Evolutionary conservation across 306 rosid genomes (phyloP).

Genomic region (Trifolium dubium): DNA sequence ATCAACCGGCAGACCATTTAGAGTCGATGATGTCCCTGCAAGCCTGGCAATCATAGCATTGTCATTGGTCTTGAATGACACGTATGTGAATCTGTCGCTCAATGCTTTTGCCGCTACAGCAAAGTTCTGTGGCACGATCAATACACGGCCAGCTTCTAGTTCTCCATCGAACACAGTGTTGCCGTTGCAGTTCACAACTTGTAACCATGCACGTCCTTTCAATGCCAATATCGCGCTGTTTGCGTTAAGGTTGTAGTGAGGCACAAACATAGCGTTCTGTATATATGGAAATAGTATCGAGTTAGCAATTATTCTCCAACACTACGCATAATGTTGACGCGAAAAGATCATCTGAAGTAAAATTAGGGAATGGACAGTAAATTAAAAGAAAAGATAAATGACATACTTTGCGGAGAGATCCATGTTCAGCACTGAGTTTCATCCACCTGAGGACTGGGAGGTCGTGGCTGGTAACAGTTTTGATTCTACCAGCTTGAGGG

Average conservation of each 20-base stretch:
- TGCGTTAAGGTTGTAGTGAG: constrained; percentile 71
- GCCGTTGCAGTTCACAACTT: constrained; percentile 66
- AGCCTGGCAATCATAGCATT: constrained; percentile 46
- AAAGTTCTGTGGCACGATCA: constrained; percentile 66
- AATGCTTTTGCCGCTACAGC: constrained; percentile 49
- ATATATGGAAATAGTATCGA: constrained; percentile 20
- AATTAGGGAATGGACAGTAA: background rate
- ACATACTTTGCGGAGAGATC: constrained; percentile 44
- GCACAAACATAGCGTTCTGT: constrained; percentile 59
- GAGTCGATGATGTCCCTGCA: constrained; percentile 45
- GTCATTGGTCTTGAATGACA: constrained; percentile 65
- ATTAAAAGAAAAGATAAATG: background rate
- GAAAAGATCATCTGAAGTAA: background rate
- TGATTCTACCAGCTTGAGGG: constrained; percentile 53
- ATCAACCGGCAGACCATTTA: constrained; percentile 51
- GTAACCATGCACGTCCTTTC: constrained; percentile 55
- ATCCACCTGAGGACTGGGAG: constrained; percentile 52
- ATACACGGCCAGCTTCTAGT: constrained; percentile 45
- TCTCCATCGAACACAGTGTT: constrained; percentile 49
- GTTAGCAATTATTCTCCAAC: background rate
- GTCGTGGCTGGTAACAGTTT: constrained; percentile 45
- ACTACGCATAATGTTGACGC: background rate
- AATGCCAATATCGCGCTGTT: constrained; percentile 50
- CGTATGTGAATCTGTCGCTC: constrained; percentile 50
- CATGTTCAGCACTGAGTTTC: constrained; percentile 54